Evolutionary conservation across 176 grass and related monocot species (phyloP).

Genomic region (Metroxylon sagu): DNA sequence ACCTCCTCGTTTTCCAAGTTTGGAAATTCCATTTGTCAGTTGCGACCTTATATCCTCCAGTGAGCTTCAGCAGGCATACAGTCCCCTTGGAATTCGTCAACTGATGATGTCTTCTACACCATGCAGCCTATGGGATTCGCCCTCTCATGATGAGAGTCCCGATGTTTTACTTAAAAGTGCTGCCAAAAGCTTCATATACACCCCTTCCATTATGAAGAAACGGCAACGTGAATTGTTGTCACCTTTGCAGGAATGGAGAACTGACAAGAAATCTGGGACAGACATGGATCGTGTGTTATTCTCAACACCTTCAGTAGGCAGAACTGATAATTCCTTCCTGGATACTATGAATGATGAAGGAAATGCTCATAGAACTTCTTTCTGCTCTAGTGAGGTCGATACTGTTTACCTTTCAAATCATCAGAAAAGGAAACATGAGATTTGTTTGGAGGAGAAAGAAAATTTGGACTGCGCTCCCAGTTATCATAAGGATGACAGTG

Average conservation of each 20-base stretch:
- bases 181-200: conserved; percentile 61
- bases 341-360: too few species aligned
- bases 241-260: conserved; percentile 53
- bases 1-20: conserved; percentile 73
- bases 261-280: conserved; percentile 34
- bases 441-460: conserved; percentile 30
- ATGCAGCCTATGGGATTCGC: conserved; percentile 59
- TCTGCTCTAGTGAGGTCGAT: background rate
- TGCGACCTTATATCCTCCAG: conserved; percentile 77
- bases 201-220: conserved; percentile 92
- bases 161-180: conserved; percentile 55
- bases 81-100: conserved; percentile 87
- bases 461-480: conserved; percentile 4
- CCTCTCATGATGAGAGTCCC: conserved; percentile 46
- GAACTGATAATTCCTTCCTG: conserved; percentile 11
- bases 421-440: conserved; percentile 25
- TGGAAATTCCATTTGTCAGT: conserved; percentile 89
- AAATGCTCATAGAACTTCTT: too few species aligned
- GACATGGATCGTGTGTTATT: conserved; percentile 8
- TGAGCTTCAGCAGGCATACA: conserved; percentile 69
- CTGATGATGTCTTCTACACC: conserved; percentile 61
- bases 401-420: conserved; percentile 20
- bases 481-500: conserved; percentile 14
- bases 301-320: conserved; percentile 15
- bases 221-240: conserved; percentile 57